These are phyloP conservation scores for Medakamo hakoo DNA, from an alignment of 139 green algal genomes.

Conservation along the genomic window DNA sequence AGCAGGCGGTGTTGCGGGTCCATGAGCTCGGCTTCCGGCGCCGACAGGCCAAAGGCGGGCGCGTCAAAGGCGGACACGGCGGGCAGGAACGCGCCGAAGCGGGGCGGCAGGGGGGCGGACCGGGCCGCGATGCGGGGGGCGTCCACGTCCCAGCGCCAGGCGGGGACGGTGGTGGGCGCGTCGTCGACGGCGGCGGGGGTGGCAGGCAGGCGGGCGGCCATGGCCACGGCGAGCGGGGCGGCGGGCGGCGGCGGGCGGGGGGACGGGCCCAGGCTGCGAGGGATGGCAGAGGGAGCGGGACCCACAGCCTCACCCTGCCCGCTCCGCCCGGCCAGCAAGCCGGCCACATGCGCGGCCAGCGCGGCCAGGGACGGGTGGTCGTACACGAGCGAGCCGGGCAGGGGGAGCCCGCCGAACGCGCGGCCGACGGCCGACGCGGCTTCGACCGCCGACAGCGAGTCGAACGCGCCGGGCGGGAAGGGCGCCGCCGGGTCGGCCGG, in stretches of 20 bases:
- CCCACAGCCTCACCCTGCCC: not conserved
- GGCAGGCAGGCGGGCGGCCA: not conserved
- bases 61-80: conserved; percentile 37
- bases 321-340: not conserved
- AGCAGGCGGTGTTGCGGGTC: conserved; percentile 69
- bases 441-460: conserved; percentile 56
- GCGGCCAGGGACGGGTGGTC: conserved; percentile 40
- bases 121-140: not conserved
- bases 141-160: conserved; percentile 24
- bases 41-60: conserved; percentile 27
- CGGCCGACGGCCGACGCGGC: conserved; percentile 26
- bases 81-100: conserved; percentile 53
- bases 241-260: too few relatives aligned
- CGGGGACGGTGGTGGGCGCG: conserved; percentile 14
- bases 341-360: conserved; percentile 7
- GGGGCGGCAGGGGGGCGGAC: conserved; percentile 2
- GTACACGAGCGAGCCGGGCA: conserved; percentile 52
- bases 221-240: not conserved
- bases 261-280: too few relatives aligned
- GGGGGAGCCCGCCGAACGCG: conserved; percentile 23
- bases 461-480: conserved; percentile 29
- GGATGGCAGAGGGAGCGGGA: too few relatives aligned
- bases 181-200: conserved; percentile 4
- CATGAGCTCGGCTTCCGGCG: conserved; percentile 43
- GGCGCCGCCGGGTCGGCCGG: not conserved